Conservation (phyloP, 768 basidiomycete genomes). For the Amanita muscaria region DNA sequence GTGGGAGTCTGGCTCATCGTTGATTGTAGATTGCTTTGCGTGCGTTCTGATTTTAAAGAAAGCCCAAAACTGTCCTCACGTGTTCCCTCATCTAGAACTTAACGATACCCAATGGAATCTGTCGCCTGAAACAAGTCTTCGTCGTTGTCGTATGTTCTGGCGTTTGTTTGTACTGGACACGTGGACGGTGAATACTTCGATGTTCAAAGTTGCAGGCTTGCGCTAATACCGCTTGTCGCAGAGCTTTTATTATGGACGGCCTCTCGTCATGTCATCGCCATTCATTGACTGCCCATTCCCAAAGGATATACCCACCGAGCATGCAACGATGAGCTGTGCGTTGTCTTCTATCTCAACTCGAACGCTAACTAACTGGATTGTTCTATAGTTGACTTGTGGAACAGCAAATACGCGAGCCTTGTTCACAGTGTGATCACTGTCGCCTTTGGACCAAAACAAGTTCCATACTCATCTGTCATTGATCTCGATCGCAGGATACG, state of each 20-base stretch:
- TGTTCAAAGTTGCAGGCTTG: neutral
- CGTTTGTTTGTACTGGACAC: constrained; percentile 58
- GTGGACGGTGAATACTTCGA: constrained; percentile 36
- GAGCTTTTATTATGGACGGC: constrained; percentile 57
- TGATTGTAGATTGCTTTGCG: constrained; percentile 41
- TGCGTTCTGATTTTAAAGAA: constrained; percentile 21
- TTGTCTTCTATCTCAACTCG: constrained; percentile 1
- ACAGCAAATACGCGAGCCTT: constrained; percentile 43
- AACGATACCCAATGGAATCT: constrained; percentile 55
- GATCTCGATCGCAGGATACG: constrained; percentile 54
- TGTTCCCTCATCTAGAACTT: constrained; percentile 34
- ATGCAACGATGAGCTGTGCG: constrained; percentile 36
- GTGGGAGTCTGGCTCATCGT: neutral
- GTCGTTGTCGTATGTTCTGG: constrained; percentile 57
- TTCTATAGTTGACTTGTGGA: constrained; percentile 45
- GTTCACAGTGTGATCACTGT: constrained; percentile 41
- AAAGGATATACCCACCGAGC: constrained; percentile 28
- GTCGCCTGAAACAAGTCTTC: constrained; percentile 31
- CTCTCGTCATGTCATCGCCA: constrained; percentile 41
- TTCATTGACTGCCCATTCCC: constrained; percentile 54
- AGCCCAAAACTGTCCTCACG: neutral
- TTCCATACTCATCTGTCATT: constrained; percentile 42
- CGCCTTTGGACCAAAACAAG: constrained; percentile 44
- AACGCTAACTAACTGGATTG: neutral
- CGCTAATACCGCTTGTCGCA: constrained; percentile 17